Conservation (phyloP, 805 yeast species). For the Suhomyces pyralidae region DNA sequence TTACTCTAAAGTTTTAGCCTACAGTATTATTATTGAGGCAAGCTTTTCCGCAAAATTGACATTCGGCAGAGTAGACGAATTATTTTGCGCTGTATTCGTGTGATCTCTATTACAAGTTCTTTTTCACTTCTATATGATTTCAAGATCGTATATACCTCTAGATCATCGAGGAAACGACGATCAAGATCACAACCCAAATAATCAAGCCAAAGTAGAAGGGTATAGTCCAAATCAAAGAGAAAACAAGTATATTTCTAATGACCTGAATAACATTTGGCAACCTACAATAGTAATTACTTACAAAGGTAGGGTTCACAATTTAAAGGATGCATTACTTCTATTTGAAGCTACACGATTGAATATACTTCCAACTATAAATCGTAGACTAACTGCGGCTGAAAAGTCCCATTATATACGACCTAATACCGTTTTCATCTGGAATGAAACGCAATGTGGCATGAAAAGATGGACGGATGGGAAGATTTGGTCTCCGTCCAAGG, state of each 20-base stretch:
- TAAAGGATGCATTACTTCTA: slow-evolving; percentile 60
- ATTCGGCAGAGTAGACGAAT: neutral
- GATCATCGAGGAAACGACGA: neutral
- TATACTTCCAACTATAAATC: slow-evolving; percentile 53
- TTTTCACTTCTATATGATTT: neutral
- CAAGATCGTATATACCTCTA: neutral
- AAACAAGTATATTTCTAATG: neutral
- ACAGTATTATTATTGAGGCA: neutral
- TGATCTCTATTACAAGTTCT: neutral
- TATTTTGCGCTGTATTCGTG: neutral
- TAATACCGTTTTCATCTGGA: slow-evolving; percentile 70
- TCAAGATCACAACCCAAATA: neutral
- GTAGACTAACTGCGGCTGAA: slow-evolving; percentile 58
- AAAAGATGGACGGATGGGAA: slow-evolving; percentile 78
- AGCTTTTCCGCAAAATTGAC: neutral
- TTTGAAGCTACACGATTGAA: slow-evolving; percentile 63
- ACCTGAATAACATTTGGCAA: neutral
- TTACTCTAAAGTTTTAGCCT: neutral
- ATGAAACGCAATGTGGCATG: slow-evolving; percentile 67
- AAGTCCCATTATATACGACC: slow-evolving; percentile 46
- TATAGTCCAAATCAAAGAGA: neutral
- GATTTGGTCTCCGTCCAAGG: slow-evolving; percentile 71
- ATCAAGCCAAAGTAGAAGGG: no score
- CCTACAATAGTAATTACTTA: slow-evolving; percentile 24
- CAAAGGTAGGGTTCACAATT: slow-evolving; percentile 46